Evolutionary conservation across 2,329 filamentous ascomycete species (phyloP).

Genomic region (Fusarium sp.): DNA sequence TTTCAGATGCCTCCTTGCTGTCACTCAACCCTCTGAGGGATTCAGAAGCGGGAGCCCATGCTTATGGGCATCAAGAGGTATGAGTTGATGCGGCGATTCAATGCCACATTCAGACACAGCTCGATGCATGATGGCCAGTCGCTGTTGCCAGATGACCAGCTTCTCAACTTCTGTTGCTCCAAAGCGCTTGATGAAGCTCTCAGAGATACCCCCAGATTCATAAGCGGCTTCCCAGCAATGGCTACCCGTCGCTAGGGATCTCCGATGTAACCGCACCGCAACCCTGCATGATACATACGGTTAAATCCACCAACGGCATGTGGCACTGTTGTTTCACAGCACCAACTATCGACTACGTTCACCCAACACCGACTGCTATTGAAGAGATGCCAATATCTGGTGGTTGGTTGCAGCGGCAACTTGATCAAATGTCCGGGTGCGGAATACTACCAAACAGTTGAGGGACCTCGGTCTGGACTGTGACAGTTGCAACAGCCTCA

Average conservation of each 20-base stretch:
- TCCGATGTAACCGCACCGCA: conserved; percentile 31
- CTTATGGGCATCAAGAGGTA: not conserved
- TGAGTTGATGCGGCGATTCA: not conserved
- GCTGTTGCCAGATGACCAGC: not conserved
- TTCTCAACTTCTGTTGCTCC: not conserved
- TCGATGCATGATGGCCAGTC: conserved; percentile 5
- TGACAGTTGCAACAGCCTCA: conserved; percentile 4
- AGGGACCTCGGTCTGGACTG: conserved; percentile 7
- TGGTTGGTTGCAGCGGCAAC: conserved; percentile 12
- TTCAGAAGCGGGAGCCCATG: conserved; percentile 1
- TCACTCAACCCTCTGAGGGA: conserved; percentile 10
- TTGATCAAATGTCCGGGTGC: not conserved
- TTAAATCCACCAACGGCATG: conserved; percentile 27
- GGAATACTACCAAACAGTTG: not conserved
- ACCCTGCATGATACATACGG: conserved; percentile 32
- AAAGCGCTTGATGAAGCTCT: conserved; percentile 11
- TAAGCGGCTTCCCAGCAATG: conserved; percentile 37
- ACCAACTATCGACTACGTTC: conserved; percentile 1
- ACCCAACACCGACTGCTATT: not conserved
- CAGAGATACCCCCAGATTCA: conserved; percentile 30
- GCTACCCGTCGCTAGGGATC: conserved; percentile 16
- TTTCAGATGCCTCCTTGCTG: conserved; percentile 33
- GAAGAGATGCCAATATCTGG: not conserved
- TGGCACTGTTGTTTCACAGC: conserved; percentile 22
- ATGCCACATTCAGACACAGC: not conserved